Evolutionary conservation across 1,139 yeast species (phyloP).

Genomic region (Diutina catenulata): DNA sequence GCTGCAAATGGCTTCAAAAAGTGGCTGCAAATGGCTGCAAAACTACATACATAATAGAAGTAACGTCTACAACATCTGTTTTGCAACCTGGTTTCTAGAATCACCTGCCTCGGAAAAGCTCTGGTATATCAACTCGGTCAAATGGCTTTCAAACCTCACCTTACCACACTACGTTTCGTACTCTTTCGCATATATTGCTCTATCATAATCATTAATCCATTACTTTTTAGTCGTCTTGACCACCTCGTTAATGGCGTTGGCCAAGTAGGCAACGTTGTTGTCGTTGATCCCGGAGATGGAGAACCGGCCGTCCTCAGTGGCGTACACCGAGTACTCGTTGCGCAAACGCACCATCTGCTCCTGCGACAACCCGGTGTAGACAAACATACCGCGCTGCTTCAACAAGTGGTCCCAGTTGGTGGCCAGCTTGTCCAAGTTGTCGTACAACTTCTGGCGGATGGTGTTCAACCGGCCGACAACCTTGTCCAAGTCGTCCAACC

Average conservation of each 20-base stretch:
- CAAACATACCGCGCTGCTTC: slow-evolving; percentile 94
- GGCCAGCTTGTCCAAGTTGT: slow-evolving; percentile 39
- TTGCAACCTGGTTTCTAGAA: no score
- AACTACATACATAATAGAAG: no score
- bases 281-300: slow-evolving; percentile 85
- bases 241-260: slow-evolving; percentile 60
- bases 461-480: slow-evolving; percentile 71
- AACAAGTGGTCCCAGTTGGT: slow-evolving; percentile 81
- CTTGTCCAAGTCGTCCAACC: slow-evolving; percentile 66
- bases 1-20: no score
- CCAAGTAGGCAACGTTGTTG: slow-evolving; percentile 70
- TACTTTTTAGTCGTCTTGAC: slow-evolving; percentile 12
- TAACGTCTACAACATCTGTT: no score
- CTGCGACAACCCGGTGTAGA: slow-evolving; percentile 70
- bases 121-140: no score
- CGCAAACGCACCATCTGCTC: slow-evolving; percentile 63
- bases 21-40: no score
- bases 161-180: no score
- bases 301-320: slow-evolving; percentile 84
- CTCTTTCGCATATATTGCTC: no score
- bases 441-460: slow-evolving; percentile 59
- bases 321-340: slow-evolving; percentile 65
- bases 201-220: neutral
- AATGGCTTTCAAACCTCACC: no score
- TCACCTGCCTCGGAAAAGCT: no score